Percentiles rank a stretch among this genome's conserved stretches.
Evolutionary conservation across 345 rosid species (phyloP).

Genomic region (Syzygium aromaticum): DNA sequence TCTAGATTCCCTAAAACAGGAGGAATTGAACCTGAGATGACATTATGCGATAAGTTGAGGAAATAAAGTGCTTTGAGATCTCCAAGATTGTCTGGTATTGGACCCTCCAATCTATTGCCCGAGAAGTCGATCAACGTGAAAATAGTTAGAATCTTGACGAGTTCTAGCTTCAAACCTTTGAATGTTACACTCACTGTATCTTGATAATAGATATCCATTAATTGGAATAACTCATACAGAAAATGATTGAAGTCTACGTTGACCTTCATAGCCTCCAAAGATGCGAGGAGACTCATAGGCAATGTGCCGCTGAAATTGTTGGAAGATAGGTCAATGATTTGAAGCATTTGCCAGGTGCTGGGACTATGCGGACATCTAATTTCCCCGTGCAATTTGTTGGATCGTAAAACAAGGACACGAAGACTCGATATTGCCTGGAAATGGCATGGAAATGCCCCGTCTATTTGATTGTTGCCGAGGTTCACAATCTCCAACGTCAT

Average conservation of each 20-base stretch:
- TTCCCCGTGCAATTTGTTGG: conserved; percentile 22
- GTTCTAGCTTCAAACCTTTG: conserved; percentile 26
- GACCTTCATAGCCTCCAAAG: conserved; percentile 1
- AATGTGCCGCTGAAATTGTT: conserved; percentile 11
- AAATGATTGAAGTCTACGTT: not conserved
- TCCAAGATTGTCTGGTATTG: conserved; percentile 15
- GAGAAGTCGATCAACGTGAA: conserved; percentile 3
- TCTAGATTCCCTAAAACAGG: not conserved
- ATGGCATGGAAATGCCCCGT: conserved; percentile 24
- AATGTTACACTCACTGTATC: conserved; percentile 19
- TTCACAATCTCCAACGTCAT: conserved; percentile 17
- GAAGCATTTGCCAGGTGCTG: conserved; percentile 14
- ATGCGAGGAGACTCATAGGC: not conserved
- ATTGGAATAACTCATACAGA: not conserved
- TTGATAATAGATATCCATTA: not conserved
- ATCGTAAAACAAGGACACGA: conserved; percentile 27
- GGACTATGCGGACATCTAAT: conserved; percentile 8
- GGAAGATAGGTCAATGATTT: conserved; percentile 29
- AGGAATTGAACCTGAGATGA: not conserved
- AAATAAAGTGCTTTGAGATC: conserved; percentile 5
- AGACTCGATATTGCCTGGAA: conserved; percentile 7
- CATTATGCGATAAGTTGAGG: conserved; percentile 20
- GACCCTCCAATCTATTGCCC: not conserved
- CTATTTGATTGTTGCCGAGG: conserved; percentile 23
- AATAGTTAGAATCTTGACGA: conserved; percentile 1